A percentile compares a stretch with the other conserved stretches of the same genome.
phyloP scores from a whole-genome alignment of 1,139 yeast species.

The Candida tropicalis region DNA sequence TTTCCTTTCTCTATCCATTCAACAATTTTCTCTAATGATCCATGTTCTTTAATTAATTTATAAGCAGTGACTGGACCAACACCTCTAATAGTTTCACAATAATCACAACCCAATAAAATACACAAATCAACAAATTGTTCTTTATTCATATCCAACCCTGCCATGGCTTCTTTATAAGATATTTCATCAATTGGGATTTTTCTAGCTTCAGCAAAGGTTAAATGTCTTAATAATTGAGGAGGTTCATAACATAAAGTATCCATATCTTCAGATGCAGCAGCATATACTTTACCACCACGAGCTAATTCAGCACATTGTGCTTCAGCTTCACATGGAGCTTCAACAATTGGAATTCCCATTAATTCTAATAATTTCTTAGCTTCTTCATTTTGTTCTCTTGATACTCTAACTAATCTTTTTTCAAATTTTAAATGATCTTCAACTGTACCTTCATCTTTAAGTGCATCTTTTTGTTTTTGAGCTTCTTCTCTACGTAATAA shows the following conservation, averaged over 20 bases:
- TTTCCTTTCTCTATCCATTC: conserved; percentile 59
- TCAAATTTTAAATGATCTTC: conserved; percentile 79
- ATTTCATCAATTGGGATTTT: conserved; percentile 92
- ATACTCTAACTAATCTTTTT: conserved; percentile 84
- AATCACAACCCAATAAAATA: conserved; percentile 93
- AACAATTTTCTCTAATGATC: conserved; percentile 75
- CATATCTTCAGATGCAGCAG: conserved; percentile 99
- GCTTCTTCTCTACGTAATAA: conserved; percentile 83
- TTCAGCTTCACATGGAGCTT: conserved; percentile 98
- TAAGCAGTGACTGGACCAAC: conserved; percentile 95
- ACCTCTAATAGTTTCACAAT: conserved; percentile 92
- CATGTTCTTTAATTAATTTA: conserved; percentile 85
- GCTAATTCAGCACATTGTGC: conserved; percentile 98
- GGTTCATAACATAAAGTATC: conserved; percentile 93
- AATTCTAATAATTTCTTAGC: conserved; percentile 76
- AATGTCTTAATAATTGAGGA: conserved; percentile 78
- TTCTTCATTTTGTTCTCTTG: conserved; percentile 90
- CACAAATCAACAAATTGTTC: conserved; percentile 87
- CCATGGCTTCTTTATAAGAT: conserved; percentile 65
- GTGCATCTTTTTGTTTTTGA: conserved; percentile 65
- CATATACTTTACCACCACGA: conserved; percentile 83
- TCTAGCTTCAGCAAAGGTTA: conserved; percentile 92
- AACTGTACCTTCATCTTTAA: conserved; percentile 78
- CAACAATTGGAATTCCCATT: conserved; percentile 94
- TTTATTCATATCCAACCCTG: conserved; percentile 71